Conservation (phyloP, 345 rosid species). For the Moricandia arvensis region DNA sequence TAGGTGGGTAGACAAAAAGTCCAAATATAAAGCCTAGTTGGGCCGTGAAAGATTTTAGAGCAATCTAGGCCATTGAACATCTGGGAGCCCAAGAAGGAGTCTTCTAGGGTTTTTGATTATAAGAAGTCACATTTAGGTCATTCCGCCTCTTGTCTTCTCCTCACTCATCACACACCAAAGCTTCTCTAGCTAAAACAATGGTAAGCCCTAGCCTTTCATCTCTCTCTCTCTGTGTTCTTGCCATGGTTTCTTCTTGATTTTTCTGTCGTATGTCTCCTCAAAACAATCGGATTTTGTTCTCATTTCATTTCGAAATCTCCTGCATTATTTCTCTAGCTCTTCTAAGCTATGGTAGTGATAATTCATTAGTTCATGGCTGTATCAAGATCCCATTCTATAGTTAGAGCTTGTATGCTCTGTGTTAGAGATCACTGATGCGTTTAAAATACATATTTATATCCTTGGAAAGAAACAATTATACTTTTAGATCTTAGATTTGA, state of each 20-base stretch:
- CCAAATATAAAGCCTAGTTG: not conserved
- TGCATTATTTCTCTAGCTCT: not conserved
- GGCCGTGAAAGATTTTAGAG: not conserved
- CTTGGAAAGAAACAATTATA: not conserved
- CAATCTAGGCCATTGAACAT: constrained; percentile 27
- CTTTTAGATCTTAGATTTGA: not conserved
- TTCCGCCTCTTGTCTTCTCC: no score
- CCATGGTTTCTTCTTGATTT: not conserved
- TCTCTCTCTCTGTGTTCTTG: not conserved
- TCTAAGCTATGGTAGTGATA: not conserved
- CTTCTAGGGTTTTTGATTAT: constrained; percentile 38
- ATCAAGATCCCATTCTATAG: not conserved
- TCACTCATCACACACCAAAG: not conserved
- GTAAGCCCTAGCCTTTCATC: constrained; percentile 10
- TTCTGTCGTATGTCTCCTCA: not conserved
- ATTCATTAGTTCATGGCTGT: not conserved
- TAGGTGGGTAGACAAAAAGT: not conserved
- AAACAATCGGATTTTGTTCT: not conserved
- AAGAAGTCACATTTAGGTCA: constrained; percentile 19
- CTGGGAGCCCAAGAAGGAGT: constrained; percentile 7
- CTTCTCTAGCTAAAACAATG: constrained; percentile 27
- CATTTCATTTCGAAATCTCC: not conserved
- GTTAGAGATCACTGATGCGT: not conserved
- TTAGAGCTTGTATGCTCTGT: not conserved
- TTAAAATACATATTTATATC: not conserved